Conservation (phyloP, 1,139 yeast genomes). For the Candida glucosophila region DNA sequence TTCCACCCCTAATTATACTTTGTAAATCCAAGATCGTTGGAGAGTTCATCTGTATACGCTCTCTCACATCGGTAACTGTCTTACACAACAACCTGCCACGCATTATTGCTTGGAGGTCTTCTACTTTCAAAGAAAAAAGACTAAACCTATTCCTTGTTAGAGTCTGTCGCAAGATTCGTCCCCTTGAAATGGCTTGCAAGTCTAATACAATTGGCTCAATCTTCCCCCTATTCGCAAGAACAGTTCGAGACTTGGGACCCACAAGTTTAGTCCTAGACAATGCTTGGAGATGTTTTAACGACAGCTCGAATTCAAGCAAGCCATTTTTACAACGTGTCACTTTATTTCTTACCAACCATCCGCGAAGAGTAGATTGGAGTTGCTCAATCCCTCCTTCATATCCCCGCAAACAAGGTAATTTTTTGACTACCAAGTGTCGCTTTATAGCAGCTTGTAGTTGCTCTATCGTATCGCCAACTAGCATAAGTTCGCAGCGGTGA, state of each 20-base stretch:
- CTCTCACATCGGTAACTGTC: conserved; percentile 16
- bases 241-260: conserved; percentile 12
- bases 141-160: conserved; percentile 6
- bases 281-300: conserved; percentile 20
- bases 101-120: conserved; percentile 27
- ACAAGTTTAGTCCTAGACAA: conserved; percentile 18
- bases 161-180: conserved; percentile 16
- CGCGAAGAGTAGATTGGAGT: conserved; percentile 12
- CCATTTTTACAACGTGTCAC: no score
- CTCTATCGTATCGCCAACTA: conserved; percentile 19
- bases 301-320: no score
- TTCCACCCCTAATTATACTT: conserved; percentile 45
- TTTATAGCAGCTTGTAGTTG: conserved; percentile 31
- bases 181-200: conserved; percentile 31
- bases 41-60: neutral
- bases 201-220: no score
- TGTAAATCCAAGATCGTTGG: conserved; percentile 30
- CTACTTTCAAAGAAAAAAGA: conserved; percentile 7
- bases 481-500: conserved; percentile 26
- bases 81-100: no score
- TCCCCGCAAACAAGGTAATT: conserved; percentile 4
- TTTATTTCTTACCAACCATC: conserved; percentile 22
- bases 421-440: conserved; percentile 13
- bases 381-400: no score
- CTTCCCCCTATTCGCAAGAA: conserved; percentile 17